Evolutionary conservation across 108 stramenopile genomes (phyloP), one percentile per base, ranked within the genome.

Genomic region (Halocafeteria seosinensis): DNA sequence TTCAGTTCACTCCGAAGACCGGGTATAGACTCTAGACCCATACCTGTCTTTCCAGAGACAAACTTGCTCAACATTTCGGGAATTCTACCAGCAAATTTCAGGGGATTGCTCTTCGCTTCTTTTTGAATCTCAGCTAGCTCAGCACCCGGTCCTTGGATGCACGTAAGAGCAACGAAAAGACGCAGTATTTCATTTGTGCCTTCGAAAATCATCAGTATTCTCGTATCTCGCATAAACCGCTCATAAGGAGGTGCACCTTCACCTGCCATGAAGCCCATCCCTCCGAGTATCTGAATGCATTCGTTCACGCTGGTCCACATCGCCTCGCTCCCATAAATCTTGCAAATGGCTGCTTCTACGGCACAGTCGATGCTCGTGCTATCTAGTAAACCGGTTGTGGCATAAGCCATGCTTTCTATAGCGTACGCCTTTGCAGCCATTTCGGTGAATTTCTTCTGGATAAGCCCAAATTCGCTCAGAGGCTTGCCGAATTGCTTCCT

Each of bases 101-200:
- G 9, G 6, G 52, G 8, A 9, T 53, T 8, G 6, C 52, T 9
- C 29, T 8, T 5, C 6, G 3, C 29, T 27, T 3, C 9, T 30
- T 53, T 53, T 27, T 5, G 29, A 27, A 53, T 30, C 9, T 27
- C 52, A 5, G 6, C 6, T 5, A 53, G 52, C 29, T 9, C 9
- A 5, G 3, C 52, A 5, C 52, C 52, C 3, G 52, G 52, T 27
- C 52, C 52, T 5, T 9, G 52, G 52, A 53, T 9, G 52, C 52
- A 3, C 6, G 3, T 8, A 5, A 53, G 38, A 3, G 69, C 60
- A 0, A 71, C 50, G 50, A 75, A 67, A 31, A 65, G 38, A 25
- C 71, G 60, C 71, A 75, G 71, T 34, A 75, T 68, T 34, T 72
- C 67, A 34, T 75, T 75, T 12, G 71, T 72, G n/a, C 74, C 74